A percentile compares a stretch with the other conserved stretches of the same genome.
Conservation (phyloP, 257 asterid species). For the Nemophila menziesii region DNA sequence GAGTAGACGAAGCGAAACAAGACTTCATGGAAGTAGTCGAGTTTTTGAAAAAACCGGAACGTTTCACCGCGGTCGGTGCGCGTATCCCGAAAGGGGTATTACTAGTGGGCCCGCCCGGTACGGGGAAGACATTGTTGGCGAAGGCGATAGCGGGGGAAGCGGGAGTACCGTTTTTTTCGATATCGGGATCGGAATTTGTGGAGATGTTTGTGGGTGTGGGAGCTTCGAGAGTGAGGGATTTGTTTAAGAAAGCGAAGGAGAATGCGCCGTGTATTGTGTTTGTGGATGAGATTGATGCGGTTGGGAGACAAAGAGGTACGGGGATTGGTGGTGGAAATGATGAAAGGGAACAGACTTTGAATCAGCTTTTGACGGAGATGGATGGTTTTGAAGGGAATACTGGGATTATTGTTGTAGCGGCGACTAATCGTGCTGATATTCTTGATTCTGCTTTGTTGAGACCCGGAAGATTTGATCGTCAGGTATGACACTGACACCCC, state of each 20-base stretch:
- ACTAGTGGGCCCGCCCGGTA: constrained; percentile 97
- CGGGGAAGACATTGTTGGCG: constrained; percentile 92
- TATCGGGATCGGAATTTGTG: constrained; percentile 96
- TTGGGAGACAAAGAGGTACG: constrained; percentile 97
- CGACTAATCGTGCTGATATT: constrained; percentile 96
- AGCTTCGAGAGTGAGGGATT: constrained; percentile 94
- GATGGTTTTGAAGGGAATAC: constrained; percentile 98
- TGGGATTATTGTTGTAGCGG: constrained; percentile 91
- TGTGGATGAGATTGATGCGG: constrained; percentile 99
- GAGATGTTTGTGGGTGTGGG: constrained; percentile 99
- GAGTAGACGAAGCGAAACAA: constrained; percentile 97
- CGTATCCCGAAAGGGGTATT: constrained; percentile 98
- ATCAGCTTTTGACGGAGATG: constrained; percentile 95
- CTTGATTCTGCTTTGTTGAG: constrained; percentile 92
- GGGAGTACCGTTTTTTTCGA: constrained; percentile 93
- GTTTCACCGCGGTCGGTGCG: constrained; percentile 96
- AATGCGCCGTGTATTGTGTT: constrained; percentile 96
- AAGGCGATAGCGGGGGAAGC: constrained; percentile 99
- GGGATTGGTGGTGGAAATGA: constrained; percentile 99
- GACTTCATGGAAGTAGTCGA: constrained; percentile 98
- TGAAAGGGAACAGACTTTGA: constrained; percentile 92
- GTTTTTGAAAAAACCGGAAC: constrained; percentile 94
- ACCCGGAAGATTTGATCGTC: constrained; percentile 97
- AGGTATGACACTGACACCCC: too few relatives aligned
- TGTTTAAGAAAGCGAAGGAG: constrained; percentile 97